Evolutionary conservation across 2,329 filamentous ascomycete species (phyloP).

Genomic region (Conoideocrella luteorostrata): DNA sequence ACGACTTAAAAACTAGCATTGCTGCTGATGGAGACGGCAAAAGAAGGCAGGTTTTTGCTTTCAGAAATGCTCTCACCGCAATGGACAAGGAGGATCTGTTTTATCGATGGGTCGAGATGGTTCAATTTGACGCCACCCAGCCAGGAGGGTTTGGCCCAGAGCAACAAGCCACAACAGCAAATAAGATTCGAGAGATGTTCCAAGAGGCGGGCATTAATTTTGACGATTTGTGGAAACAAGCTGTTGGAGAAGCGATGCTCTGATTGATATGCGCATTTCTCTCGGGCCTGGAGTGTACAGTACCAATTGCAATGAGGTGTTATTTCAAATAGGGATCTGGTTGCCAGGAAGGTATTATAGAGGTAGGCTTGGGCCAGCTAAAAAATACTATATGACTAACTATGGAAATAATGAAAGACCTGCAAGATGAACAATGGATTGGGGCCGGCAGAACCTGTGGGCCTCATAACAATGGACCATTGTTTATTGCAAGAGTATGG

Average conservation of each 20-base stretch:
- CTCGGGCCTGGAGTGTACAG: neutral
- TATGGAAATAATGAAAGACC: too few relatives aligned
- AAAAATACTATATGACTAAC: too few relatives aligned
- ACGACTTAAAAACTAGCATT: conserved; percentile 53
- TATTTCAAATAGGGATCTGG: too few relatives aligned
- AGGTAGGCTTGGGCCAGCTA: neutral
- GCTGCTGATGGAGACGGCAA: conserved; percentile 53
- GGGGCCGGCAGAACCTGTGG: too few relatives aligned
- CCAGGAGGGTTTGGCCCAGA: conserved; percentile 74
- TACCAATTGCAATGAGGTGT: too few relatives aligned
- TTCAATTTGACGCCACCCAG: conserved; percentile 77
- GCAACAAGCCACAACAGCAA: conserved; percentile 64
- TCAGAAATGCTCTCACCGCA: conserved; percentile 66
- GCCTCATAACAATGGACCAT: too few relatives aligned
- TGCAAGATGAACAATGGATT: too few relatives aligned
- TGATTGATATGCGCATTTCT: conserved; percentile 10
- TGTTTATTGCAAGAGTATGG: too few relatives aligned
- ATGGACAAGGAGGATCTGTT: conserved; percentile 86
- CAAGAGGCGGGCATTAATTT: conserved; percentile 72
- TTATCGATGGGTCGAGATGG: conserved; percentile 86
- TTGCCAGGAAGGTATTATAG: too few relatives aligned
- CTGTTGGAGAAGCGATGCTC: conserved; percentile 28
- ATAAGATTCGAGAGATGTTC: conserved; percentile 71
- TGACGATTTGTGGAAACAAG: conserved; percentile 68
- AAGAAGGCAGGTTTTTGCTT: conserved; percentile 68